Evolutionary conservation across 352 stramenopile genomes (phyloP), one percentile per base, ranked within the genome.

Genomic region (Phytophthora idaei): DNA sequence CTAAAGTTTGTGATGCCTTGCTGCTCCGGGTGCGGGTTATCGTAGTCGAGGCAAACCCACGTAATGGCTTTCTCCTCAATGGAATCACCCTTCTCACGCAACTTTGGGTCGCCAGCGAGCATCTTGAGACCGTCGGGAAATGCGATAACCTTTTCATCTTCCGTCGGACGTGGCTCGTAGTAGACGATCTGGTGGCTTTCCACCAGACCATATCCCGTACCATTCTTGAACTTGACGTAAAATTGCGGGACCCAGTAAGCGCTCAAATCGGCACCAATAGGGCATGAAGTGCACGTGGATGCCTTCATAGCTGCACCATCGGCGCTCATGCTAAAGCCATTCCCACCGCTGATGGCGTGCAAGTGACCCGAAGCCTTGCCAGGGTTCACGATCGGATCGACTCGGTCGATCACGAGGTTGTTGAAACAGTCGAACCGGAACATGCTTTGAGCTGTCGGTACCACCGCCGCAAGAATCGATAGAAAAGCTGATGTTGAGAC

Each of bases 221-320:
- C 75, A 51, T 86, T 86, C 73, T 86, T 83, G 65, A 77, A 83
- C 31, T 81, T 81, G 21, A 83, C 75, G 54, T 82, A 83, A 17
- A 86, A 57, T 57, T 81, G 71, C 7, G 73, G 73, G 27, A 81
- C 69, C 78, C 78, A 86, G 75, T 86, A 86, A 7, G 78, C 78
- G 42, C 72, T 82, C 46, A 83, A 56, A 34, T 83, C 75, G 3
- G 69, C 78, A 17, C 73, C 57, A 48, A 86, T 82, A 14, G 78
- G 75, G n/a, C 73, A 86, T 1, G 78, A 84, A 50, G 75, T 83
- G 44, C 78, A 84, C 5, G 70, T 79, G 6, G 76, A 84, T 31
- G 76, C 76, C 51, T 60, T 59, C 73, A 84, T 78, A 15, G 64
- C 66, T 17, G 47, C 53, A 8, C 73, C 71, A 41, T 82, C 78